Percentiles rank a stretch among this genome's conserved stretches.
These are phyloP conservation scores for Hirschfeldia incana DNA, from an alignment of 345 rosid genomes.

Conservation along the genomic window DNA sequence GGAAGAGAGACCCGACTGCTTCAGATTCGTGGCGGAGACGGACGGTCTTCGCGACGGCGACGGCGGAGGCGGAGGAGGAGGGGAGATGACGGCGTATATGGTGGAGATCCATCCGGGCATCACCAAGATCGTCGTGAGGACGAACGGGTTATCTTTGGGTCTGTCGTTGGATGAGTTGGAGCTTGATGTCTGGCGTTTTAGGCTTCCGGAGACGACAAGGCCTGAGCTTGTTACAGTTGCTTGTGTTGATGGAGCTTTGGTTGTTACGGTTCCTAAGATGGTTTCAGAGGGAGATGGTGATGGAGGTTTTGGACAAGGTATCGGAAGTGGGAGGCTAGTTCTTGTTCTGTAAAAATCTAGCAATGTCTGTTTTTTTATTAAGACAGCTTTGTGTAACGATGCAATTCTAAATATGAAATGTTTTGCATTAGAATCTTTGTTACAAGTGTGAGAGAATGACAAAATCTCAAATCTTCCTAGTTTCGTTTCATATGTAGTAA, in stretches of 20 bases:
- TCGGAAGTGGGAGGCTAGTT: conserved; percentile 75
- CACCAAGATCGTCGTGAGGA: conserved; percentile 78
- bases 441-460: background rate
- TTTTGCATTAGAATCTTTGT: conserved; percentile 1
- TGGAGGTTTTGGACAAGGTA: conserved; percentile 63
- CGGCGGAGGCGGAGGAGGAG: background rate
- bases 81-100: conserved; percentile 61
- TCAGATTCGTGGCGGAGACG: conserved; percentile 82
- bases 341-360: conserved; percentile 62
- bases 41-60: conserved; percentile 44
- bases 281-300: conserved; percentile 44
- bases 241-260: conserved; percentile 67
- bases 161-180: conserved; percentile 69
- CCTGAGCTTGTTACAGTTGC: conserved; percentile 91
- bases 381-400: conserved; percentile 15
- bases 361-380: background rate
- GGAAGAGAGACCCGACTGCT: conserved; percentile 75
- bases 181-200: conserved; percentile 93
- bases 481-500: background rate
- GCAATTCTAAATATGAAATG: background rate
- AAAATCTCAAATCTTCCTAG: conserved; percentile 9
- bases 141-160: conserved; percentile 59
- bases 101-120: conserved; percentile 92
- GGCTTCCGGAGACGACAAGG: conserved; percentile 80
- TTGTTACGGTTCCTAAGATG: conserved; percentile 89